phyloP scores from a whole-genome alignment of 2,329 filamentous ascomycete species.

The Alternaria triticina region DNA sequence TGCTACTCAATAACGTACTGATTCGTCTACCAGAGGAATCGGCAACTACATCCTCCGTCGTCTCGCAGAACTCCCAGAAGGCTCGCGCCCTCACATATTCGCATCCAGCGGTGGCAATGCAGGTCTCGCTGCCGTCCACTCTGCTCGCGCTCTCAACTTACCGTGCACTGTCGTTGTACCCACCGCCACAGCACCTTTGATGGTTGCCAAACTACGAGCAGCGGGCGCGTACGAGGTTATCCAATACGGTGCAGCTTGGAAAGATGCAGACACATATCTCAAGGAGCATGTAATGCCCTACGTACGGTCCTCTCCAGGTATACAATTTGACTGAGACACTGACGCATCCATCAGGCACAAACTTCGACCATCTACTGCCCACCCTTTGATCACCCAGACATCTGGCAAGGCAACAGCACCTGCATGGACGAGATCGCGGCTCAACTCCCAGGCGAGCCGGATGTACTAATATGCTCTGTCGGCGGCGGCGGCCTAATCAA shows the following conservation, averaged over 20 bases:
- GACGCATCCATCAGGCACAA: constrained; percentile 39
- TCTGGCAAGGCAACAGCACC: constrained; percentile 70
- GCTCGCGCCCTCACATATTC: constrained; percentile 70
- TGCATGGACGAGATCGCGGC: constrained; percentile 61
- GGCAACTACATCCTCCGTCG: constrained; percentile 71
- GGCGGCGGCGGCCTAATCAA: constrained; percentile 82
- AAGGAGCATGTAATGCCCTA: constrained; percentile 61
- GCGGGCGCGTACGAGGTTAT: constrained; percentile 73
- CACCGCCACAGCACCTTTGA: constrained; percentile 66
- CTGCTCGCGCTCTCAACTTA: constrained; percentile 67
- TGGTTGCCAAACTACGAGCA: constrained; percentile 72
- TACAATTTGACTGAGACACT: neutral
- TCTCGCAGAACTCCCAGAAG: constrained; percentile 47
- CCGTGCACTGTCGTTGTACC: constrained; percentile 80
- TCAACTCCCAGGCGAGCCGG: constrained; percentile 57
- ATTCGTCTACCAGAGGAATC: constrained; percentile 59
- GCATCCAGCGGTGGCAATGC: constrained; percentile 83
- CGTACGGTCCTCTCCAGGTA: constrained; percentile 19
- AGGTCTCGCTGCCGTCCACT: constrained; percentile 79
- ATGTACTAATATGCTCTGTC: constrained; percentile 77
- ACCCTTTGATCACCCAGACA: constrained; percentile 71
- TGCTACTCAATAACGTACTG: constrained; percentile 6
- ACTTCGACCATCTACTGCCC: constrained; percentile 65
- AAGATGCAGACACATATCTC: constrained; percentile 72
- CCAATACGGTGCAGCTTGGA: constrained; percentile 71